Conservation (phyloP, 352 stramenopile genomes). For the Phytophthora niederhauseri region DNA sequence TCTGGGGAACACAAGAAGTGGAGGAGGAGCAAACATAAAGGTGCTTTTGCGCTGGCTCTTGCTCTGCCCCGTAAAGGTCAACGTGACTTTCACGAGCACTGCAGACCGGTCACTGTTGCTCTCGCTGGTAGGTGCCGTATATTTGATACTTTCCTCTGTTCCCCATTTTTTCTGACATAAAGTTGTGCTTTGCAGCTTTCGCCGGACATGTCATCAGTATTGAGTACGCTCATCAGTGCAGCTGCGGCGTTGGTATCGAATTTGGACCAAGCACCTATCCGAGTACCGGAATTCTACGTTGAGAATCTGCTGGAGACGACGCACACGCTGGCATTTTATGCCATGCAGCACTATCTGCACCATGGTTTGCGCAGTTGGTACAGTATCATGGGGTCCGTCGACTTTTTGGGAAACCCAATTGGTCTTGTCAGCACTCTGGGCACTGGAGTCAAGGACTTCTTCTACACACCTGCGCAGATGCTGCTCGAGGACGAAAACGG, state of each 20-base stretch:
- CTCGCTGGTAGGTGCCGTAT: slow-evolving; percentile 55
- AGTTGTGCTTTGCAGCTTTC: slow-evolving; percentile 53
- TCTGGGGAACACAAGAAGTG: slow-evolving; percentile 34
- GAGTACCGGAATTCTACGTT: slow-evolving; percentile 91
- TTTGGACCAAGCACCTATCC: slow-evolving; percentile 86
- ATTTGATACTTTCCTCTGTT: background rate
- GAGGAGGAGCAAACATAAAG: slow-evolving; percentile 67
- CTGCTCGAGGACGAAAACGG: slow-evolving; percentile 91
- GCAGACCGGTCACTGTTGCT: slow-evolving; percentile 82
- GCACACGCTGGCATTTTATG: slow-evolving; percentile 83
- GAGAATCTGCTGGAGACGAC: slow-evolving; percentile 90
- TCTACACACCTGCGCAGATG: slow-evolving; percentile 94
- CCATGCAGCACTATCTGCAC: slow-evolving; percentile 89
- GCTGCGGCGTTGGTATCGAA: slow-evolving; percentile 85
- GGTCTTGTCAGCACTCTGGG: slow-evolving; percentile 90
- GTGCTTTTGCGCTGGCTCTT: slow-evolving; percentile 81
- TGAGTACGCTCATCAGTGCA: slow-evolving; percentile 84
- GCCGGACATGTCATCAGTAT: slow-evolving; percentile 76
- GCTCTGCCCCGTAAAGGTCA: slow-evolving; percentile 86
- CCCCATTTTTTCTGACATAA: slow-evolving; percentile 3
- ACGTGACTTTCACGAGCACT: slow-evolving; percentile 89
- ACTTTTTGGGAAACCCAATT: slow-evolving; percentile 91
- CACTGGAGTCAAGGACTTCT: slow-evolving; percentile 94
- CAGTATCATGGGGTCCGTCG: slow-evolving; percentile 90
- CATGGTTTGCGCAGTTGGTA: slow-evolving; percentile 87